Evolutionary conservation across 2,329 filamentous ascomycete species (phyloP).

Genomic region (Aspergillus vadensis): DNA sequence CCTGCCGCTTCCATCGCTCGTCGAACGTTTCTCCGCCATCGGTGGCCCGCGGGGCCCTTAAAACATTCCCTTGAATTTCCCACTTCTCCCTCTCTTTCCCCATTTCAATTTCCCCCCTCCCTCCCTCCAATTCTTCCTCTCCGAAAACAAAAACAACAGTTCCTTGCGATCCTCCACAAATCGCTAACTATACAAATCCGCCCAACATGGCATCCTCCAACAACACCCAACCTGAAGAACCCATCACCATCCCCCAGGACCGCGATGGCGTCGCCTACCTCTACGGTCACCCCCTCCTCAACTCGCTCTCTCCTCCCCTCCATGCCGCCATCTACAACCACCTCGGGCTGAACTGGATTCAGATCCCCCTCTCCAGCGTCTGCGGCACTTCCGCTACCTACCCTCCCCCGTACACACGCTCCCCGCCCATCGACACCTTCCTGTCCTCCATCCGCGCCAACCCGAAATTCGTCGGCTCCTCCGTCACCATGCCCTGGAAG

Average conservation of each 20-base stretch:
- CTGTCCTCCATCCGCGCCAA: constrained; percentile 39
- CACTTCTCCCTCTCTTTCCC: neutral
- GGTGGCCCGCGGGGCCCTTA: neutral
- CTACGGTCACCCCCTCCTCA: constrained; percentile 58
- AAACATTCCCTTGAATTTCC: neutral
- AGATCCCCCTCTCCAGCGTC: constrained; percentile 49
- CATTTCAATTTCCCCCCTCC: neutral
- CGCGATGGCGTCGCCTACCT: constrained; percentile 57
- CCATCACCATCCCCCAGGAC: constrained; percentile 35
- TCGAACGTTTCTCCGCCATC: constrained; percentile 21
- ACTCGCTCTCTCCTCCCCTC: constrained; percentile 58
- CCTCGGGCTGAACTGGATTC: constrained; percentile 56
- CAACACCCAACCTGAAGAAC: constrained; percentile 30
- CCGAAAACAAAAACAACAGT: neutral
- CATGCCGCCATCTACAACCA: constrained; percentile 57
- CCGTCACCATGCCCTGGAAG: constrained; percentile 84
- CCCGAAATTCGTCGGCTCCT: constrained; percentile 58
- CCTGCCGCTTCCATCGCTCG: constrained; percentile 2
- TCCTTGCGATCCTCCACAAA: neutral
- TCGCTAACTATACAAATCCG: neutral
- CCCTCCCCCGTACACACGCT: constrained; percentile 38
- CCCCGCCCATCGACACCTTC: constrained; percentile 39
- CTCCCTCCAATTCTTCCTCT: neutral
- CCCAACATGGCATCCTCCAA: constrained; percentile 26
- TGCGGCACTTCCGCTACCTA: constrained; percentile 32